A percentile compares a stretch with the other conserved stretches of the same genome.
Evolutionary conservation across 176 grass and related monocot genomes (phyloP).

Genomic region (Triticum monococcum): DNA sequence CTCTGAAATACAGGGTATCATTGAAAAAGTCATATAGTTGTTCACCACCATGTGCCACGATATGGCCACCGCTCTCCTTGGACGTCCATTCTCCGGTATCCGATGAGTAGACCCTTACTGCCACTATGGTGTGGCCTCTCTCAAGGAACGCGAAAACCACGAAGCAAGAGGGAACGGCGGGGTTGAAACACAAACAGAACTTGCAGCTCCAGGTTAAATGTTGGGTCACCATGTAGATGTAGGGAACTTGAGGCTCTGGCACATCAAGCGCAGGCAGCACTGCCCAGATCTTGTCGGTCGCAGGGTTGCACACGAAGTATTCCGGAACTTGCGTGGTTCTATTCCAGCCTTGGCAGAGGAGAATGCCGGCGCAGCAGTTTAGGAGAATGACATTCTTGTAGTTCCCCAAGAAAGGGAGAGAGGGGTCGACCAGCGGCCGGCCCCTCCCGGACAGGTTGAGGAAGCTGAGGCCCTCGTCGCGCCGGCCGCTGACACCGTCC

Average conservation of each 20-base stretch:
- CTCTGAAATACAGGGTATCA: background rate
- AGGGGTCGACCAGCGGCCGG: background rate
- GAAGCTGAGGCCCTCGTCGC: background rate
- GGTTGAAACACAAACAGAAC: background rate
- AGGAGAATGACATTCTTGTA: background rate
- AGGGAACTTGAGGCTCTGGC: too few relatives aligned
- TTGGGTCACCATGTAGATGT: background rate
- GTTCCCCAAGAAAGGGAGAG: background rate
- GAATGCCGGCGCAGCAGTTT: background rate
- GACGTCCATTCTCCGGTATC: background rate
- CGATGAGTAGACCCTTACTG: background rate
- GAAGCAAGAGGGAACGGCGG: background rate
- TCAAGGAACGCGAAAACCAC: background rate
- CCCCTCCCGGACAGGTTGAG: background rate
- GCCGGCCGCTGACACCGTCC: background rate
- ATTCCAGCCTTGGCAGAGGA: background rate
- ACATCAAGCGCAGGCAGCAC: background rate
- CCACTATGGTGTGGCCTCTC: accelerated
- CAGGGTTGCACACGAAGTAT: background rate
- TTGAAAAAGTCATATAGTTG: background rate
- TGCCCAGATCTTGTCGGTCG: background rate
- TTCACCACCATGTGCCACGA: background rate
- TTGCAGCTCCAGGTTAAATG: background rate
- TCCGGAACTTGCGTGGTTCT: background rate
- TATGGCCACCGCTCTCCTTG: background rate